Conservation (phyloP, 306 rosid species). For the Dalbergia oliveri region DNA sequence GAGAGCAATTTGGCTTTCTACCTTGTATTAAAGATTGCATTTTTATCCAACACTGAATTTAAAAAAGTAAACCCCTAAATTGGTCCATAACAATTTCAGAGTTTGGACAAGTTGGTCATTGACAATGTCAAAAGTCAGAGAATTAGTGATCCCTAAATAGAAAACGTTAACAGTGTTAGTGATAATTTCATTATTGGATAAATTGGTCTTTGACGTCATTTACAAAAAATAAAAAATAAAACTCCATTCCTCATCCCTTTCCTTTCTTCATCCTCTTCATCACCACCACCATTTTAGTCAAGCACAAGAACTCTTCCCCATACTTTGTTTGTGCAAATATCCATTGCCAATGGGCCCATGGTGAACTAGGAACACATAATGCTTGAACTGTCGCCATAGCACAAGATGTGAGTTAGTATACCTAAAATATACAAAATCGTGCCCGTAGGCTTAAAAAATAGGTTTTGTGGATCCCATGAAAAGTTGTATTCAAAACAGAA, state of each 20-base stretch:
- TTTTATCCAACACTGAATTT: neutral
- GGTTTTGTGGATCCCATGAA: constrained; percentile 17
- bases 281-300: too few relatives aligned
- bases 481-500: neutral
- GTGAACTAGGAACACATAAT: constrained; percentile 77
- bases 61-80: neutral
- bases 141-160: too few relatives aligned
- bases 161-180: too few relatives aligned
- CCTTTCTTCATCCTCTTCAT: too few relatives aligned
- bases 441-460: neutral
- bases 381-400: constrained; percentile 73
- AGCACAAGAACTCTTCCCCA: neutral
- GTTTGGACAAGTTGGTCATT: too few relatives aligned
- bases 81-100: too few relatives aligned
- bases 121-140: too few relatives aligned
- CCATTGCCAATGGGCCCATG: constrained; percentile 85
- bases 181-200: too few relatives aligned
- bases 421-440: constrained; percentile 17
- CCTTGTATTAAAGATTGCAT: neutral
- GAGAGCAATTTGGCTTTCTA: neutral
- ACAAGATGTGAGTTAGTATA: constrained; percentile 16
- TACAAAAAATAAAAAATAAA: too few relatives aligned
- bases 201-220: too few relatives aligned
- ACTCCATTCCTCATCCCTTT: too few relatives aligned
- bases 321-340: constrained; percentile 78